Evolutionary conservation across 2,329 filamentous ascomycete species (phyloP).

Genomic region (Metarhizium rileyi): DNA sequence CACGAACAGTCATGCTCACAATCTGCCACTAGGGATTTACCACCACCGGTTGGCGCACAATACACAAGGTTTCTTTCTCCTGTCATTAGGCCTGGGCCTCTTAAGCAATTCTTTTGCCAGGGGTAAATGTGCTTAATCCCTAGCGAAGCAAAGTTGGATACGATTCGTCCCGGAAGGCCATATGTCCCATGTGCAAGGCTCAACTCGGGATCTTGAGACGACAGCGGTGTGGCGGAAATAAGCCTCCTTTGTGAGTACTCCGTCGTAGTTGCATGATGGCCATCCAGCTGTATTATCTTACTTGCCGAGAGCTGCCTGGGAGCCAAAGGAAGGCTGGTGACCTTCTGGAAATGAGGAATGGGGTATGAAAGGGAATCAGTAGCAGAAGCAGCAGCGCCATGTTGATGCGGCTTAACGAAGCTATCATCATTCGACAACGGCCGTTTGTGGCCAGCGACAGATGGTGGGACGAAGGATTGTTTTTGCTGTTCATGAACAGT

Average conservation of each 20-base stretch:
- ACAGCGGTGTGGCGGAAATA: slow-evolving; percentile 44
- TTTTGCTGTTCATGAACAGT: slow-evolving; percentile 29
- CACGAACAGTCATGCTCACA: slow-evolving; percentile 21
- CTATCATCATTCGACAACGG: slow-evolving; percentile 16
- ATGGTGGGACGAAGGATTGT: slow-evolving; percentile 27
- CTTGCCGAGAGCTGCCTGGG: slow-evolving; percentile 29
- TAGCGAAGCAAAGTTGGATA: slow-evolving; percentile 53
- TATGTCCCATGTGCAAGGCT: slow-evolving; percentile 55
- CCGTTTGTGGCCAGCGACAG: slow-evolving; percentile 41
- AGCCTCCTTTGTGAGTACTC: slow-evolving; percentile 48
- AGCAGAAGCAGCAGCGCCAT: neutral
- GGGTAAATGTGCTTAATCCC: slow-evolving; percentile 69
- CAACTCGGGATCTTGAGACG: slow-evolving; percentile 43
- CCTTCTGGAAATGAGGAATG: slow-evolving; percentile 22
- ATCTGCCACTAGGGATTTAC: slow-evolving; percentile 66
- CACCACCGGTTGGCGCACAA: slow-evolving; percentile 67
- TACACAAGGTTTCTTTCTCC: slow-evolving; percentile 67
- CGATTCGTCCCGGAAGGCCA: slow-evolving; percentile 47
- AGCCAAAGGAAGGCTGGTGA: slow-evolving; percentile 21
- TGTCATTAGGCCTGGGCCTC: slow-evolving; percentile 54
- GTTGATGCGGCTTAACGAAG: neutral
- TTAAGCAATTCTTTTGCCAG: slow-evolving; percentile 68
- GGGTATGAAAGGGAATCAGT: slow-evolving; percentile 1
- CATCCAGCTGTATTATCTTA: slow-evolving; percentile 30
- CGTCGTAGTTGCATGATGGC: slow-evolving; percentile 21